A percentile compares a stretch with the other conserved stretches of the same genome.
phyloP scores from a whole-genome alignment of 306 rosid species.

The Bauhinia variegata region DNA sequence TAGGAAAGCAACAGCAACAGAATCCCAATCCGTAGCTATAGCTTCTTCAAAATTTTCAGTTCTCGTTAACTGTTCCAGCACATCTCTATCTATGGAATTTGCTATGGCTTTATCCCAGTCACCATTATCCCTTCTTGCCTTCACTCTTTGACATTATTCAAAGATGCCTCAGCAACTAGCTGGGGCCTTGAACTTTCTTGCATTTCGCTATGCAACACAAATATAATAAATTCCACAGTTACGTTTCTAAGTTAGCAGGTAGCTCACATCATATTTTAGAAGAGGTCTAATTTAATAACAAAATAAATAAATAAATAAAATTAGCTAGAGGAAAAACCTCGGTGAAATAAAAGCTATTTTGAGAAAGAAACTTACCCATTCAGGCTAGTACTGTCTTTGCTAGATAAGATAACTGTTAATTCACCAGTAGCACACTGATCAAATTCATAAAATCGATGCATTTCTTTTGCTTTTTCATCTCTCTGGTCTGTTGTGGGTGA shows the following conservation, averaged over 20 bases:
- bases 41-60: not conserved
- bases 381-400: conserved; percentile 16
- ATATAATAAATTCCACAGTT: conserved; percentile 33
- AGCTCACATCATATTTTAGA: conserved; percentile 28
- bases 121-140: conserved; percentile 29
- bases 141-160: conserved; percentile 19
- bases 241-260: conserved; percentile 31
- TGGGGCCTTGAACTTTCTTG: conserved; percentile 30
- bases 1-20: conserved; percentile 20
- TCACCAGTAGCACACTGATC: conserved; percentile 33
- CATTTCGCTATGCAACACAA: conserved; percentile 44
- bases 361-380: conserved; percentile 15
- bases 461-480: not conserved
- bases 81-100: conserved; percentile 17
- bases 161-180: conserved; percentile 32
- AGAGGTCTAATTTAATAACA: not conserved
- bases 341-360: not conserved
- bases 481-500: not conserved
- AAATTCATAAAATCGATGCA: conserved; percentile 37
- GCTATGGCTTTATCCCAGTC: not conserved
- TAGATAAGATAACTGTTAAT: conserved; percentile 34
- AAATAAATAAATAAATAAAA: not conserved
- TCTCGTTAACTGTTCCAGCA: conserved; percentile 56
- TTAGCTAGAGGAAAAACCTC: not conserved
- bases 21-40: conserved; percentile 23